These are phyloP conservation scores for Ophiosphaerella herpotricha DNA, from an alignment of 2,329 filamentous ascomycete species.

Conservation along the genomic window DNA sequence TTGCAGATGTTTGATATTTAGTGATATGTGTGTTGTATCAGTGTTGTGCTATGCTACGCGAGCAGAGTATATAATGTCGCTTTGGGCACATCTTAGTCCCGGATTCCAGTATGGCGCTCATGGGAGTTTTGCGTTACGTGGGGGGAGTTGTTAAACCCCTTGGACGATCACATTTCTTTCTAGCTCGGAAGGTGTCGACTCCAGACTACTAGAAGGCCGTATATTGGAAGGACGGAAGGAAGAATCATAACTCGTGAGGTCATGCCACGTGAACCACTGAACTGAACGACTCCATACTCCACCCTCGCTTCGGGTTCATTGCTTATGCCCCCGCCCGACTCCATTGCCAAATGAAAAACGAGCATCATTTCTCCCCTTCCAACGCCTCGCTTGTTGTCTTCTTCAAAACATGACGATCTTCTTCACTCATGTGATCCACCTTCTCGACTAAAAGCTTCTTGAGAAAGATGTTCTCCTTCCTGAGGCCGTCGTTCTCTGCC, in stretches of 20 bases:
- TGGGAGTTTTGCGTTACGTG: neutral
- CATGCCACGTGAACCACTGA: neutral
- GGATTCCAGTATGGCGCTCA: neutral
- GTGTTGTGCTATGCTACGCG: no score
- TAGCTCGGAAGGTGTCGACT: neutral
- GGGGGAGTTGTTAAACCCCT: neutral
- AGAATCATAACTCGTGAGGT: neutral
- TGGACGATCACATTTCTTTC: neutral
- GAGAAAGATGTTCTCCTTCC: conserved; percentile 50
- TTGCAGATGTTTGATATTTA: no score
- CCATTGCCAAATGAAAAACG: neutral
- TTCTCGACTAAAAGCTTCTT: conserved; percentile 44
- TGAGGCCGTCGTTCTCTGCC: conserved; percentile 45
- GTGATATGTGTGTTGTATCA: no score
- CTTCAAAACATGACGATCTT: conserved; percentile 34
- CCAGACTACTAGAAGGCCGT: neutral
- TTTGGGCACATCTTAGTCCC: no score
- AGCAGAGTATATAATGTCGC: no score
- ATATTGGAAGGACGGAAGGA: no score
- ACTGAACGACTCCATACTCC: neutral
- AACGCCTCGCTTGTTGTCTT: conserved; percentile 29
- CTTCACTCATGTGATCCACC: conserved; percentile 46
- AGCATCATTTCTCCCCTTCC: neutral
- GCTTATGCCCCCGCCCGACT: neutral
- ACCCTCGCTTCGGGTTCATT: neutral